Evolutionary conservation across 2,329 filamentous ascomycete genomes (phyloP), one percentile per base, ranked within the genome.

Genomic region (Fusarium irregulare): DNA sequence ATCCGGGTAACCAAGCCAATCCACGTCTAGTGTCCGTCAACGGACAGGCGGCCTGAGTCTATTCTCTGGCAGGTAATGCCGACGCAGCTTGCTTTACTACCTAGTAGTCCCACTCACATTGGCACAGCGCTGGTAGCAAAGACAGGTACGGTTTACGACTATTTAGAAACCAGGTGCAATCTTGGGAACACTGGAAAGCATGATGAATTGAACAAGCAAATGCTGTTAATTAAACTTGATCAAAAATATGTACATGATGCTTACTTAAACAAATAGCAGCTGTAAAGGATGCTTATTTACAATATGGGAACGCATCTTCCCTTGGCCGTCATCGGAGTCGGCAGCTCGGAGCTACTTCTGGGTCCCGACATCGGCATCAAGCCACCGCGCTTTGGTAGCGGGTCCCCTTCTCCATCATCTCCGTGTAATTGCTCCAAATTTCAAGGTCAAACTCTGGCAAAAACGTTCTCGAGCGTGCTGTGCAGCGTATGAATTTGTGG

Each of bases 201-300:
- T 13, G 9, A 12, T 37, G 34, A 4, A 3, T 7, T n/a, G 18
- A n/a, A 37, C 6, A 12, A 37, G n/a, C 23, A 11, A 13, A 30
- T 30, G 4, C 2, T 30, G 12, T 48, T 7, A 14, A 10, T 20
- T n/a, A 12, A 28, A 44, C 8, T 7, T 20, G 1, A 13, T 28
- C 4, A n/a, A 18, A 28, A 20, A 37, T 48, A 64, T 64, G 10
- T 59, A 56, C 37, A 34, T 27, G 14, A 1, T 23, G 34, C 34
- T 7, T 37, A 20, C 10, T 65, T 21, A 7, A 37, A 20, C 7
- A 34, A 23, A 20, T 32, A 13, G 7, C 4, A 40, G 32, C 27
- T 11, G 27, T 27, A 23, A 25, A 30, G 16, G 27, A 21, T 14
- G 23, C 13, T 23, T 65, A 65, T 65, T 23, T 64, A 59, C 30